Percentiles rank a stretch among this genome's conserved stretches.
phyloP scores from a whole-genome alignment of 2,329 filamentous ascomycete genomes.

The Aureobasidium sp. region DNA sequence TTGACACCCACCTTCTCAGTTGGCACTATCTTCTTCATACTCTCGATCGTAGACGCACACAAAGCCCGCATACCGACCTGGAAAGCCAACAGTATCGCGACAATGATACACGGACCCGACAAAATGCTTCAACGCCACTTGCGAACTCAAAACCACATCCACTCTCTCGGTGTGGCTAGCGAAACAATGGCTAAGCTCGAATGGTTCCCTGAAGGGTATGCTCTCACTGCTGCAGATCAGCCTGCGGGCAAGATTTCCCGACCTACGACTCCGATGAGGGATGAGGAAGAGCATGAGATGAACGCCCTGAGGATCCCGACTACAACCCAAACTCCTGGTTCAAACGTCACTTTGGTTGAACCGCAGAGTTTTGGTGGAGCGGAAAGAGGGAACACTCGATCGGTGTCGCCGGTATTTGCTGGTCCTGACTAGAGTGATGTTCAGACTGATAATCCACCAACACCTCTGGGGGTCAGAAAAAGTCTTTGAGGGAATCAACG shows the following conservation, averaged over 20 bases:
- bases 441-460: neutral
- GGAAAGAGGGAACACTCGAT: neutral
- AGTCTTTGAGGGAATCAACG: neutral
- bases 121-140: neutral
- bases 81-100: neutral
- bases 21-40: neutral
- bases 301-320: neutral
- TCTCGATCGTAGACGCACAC: neutral
- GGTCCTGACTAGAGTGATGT: neutral
- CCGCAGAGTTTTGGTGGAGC: neutral
- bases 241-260: neutral
- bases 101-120: neutral
- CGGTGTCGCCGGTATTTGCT: neutral
- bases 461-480: neutral
- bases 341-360: neutral
- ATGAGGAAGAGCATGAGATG: neutral
- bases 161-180: neutral
- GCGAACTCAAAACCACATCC: neutral
- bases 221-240: neutral
- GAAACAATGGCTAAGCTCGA: neutral
- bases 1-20: neutral
- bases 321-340: neutral
- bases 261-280: neutral
- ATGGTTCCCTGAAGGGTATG: neutral
- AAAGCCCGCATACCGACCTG: neutral